Base-by-base conservation (phyloP, 495 filamentous ascomycete species). In the Gamarada debralockiae region DNA sequence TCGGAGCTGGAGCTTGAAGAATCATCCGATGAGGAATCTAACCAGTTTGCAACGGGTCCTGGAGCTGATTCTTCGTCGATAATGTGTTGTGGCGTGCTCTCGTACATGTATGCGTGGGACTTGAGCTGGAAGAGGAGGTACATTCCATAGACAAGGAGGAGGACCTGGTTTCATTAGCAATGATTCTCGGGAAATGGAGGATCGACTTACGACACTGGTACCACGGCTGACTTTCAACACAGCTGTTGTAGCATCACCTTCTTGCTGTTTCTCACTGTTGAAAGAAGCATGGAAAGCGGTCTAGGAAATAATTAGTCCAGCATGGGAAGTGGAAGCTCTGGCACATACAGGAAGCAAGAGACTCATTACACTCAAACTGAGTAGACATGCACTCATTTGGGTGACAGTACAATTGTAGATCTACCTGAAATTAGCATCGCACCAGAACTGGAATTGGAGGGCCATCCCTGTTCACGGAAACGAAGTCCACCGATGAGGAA, bases 331-430 rank as follows among this genome's bases (percentile, higher is more conserved):
- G n/a, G n/a, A n/a, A n/a, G n/a, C n/a, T n/a, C n/a, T 6, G 4
- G 15, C 3, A 67, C 74, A 57, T 67, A 85, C 82, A 15, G 89
- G 89, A 6, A 95, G 68, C 2, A 95, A 70, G 3, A 96, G 73
- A 70, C 89, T 95, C 65, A 85, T 90, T 17, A 95, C 91, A 63
- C 86, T 89, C 67, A 96, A 71, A 73, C 88, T 91, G 55, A 96
- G 81, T 41, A 96, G 74, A 70, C 89, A 95, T 23, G 91, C 90
- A 62, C 90, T 96, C 87, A 93, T 96, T 69, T 96, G 89, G 2
- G 90, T 96, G 43, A 95, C 87, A 21, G 89, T 95, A 69, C 82
- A 93, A 68, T 96, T 96, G 71, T 96, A 96, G 54, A 95, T 83
- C 82, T 91, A 50, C 1, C 31, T 6, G 44, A 3, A 29, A 62